Conservation (phyloP, 345 rosid genomes). For the Carallia pectinifolia region DNA sequence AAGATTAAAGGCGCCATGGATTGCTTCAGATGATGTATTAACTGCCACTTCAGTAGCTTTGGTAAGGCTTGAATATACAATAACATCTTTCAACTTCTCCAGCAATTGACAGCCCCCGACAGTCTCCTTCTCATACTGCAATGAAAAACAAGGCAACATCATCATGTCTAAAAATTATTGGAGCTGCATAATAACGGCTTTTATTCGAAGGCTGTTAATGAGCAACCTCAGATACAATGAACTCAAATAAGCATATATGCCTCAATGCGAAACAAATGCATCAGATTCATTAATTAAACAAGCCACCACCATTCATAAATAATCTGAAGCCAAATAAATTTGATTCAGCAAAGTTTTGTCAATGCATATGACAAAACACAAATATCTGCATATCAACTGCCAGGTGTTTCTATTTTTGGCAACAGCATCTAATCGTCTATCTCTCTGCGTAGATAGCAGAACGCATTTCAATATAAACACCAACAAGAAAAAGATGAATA, state of each 20-base stretch:
- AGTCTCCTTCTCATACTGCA: conserved; percentile 18
- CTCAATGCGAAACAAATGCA: not conserved
- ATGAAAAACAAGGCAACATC: not conserved
- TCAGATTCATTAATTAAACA: no score
- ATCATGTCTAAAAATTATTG: not conserved
- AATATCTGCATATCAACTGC: not conserved
- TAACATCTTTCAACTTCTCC: conserved; percentile 19
- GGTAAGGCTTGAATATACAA: not conserved
- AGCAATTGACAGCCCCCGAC: not conserved
- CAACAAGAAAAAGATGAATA: not conserved
- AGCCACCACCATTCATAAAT: no score
- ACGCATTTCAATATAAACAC: not conserved
- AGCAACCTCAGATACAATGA: not conserved
- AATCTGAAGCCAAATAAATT: no score
- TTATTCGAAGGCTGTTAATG: no score
- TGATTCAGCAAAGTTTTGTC: not conserved
- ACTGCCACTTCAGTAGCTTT: not conserved
- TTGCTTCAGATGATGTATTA: not conserved
- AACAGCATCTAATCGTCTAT: no score
- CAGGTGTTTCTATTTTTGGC: no score
- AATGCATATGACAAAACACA: not conserved
- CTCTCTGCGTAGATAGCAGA: not conserved
- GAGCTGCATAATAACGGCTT: no score
- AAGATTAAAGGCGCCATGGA: not conserved
- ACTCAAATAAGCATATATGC: not conserved